Evolutionary conservation across 306 rosid species (phyloP).

Genomic region (Fagus crenata): DNA sequence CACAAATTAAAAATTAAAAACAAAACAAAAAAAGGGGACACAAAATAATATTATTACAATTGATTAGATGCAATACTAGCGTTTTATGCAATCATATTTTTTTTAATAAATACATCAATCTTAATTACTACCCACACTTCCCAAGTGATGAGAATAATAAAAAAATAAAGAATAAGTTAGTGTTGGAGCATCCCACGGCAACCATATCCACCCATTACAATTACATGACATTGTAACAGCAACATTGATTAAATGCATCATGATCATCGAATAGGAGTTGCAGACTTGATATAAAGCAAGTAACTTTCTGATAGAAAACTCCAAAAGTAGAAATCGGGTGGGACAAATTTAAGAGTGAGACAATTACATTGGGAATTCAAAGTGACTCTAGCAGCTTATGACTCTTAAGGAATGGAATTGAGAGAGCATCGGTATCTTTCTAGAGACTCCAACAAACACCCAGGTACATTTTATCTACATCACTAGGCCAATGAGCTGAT

Average conservation of each 20-base stretch:
- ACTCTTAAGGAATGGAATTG: neutral
- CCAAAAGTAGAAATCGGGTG: neutral
- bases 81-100: neutral
- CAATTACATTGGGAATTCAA: neutral
- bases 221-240: neutral
- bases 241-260: neutral
- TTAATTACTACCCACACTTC: neutral
- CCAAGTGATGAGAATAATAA: too few species aligned
- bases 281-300: constrained; percentile 4
- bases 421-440: neutral
- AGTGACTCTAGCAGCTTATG: neutral
- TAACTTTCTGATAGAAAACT: neutral
- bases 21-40: neutral
- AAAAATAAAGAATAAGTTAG: too few species aligned
- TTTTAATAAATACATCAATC: neutral
- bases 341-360: neutral
- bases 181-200: neutral
- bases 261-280: neutral
- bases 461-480: neutral
- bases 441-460: neutral
- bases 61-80: neutral
- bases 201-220: neutral
- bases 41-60: neutral
- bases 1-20: neutral
- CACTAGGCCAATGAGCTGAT: neutral